phyloP scores from a whole-genome alignment of 768 basidiomycete species.

The Tulasnella sp. region DNA sequence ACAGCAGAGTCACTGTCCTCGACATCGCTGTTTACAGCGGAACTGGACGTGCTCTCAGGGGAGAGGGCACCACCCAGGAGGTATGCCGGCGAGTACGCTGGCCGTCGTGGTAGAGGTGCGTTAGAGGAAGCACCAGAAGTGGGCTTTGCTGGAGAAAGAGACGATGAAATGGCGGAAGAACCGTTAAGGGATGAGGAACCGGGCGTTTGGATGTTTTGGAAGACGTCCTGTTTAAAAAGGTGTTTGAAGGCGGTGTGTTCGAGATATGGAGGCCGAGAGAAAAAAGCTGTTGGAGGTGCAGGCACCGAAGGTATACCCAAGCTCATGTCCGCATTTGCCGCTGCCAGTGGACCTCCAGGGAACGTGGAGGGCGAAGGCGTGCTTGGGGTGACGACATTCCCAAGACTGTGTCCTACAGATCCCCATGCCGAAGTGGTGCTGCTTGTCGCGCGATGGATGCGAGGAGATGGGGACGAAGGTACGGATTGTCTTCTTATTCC shows the following conservation, averaged over 20 bases:
- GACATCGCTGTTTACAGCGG: slow-evolving; percentile 22
- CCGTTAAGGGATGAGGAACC: slow-evolving; percentile 13
- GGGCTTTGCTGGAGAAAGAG: not conserved
- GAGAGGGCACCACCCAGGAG: not conserved
- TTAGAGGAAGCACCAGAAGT: not conserved
- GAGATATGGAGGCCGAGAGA: slow-evolving; percentile 68
- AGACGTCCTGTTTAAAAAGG: slow-evolving; percentile 55
- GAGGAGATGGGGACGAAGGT: not conserved
- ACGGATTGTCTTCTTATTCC: slow-evolving; percentile 9
- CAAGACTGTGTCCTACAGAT: slow-evolving; percentile 3
- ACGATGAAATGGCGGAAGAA: not conserved
- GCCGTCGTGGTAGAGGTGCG: not conserved
- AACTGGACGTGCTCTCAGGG: slow-evolving; percentile 5
- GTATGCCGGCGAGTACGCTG: not conserved
- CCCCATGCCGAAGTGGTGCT: slow-evolving; percentile 5
- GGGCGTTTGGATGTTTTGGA: slow-evolving; percentile 42
- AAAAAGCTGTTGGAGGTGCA: slow-evolving; percentile 35
- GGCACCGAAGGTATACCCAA: not conserved
- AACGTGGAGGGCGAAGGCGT: slow-evolving; percentile 10
- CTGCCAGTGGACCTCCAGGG: not conserved
- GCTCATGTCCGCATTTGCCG: not conserved
- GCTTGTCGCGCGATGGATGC: slow-evolving; percentile 16
- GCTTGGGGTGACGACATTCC: not conserved
- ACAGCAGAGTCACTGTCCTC: slow-evolving; percentile 13
- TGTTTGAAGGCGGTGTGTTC: slow-evolving; percentile 72